Base-by-base conservation (phyloP, 441 rosid genomes). In the Adansonia madagascariensis region DNA sequence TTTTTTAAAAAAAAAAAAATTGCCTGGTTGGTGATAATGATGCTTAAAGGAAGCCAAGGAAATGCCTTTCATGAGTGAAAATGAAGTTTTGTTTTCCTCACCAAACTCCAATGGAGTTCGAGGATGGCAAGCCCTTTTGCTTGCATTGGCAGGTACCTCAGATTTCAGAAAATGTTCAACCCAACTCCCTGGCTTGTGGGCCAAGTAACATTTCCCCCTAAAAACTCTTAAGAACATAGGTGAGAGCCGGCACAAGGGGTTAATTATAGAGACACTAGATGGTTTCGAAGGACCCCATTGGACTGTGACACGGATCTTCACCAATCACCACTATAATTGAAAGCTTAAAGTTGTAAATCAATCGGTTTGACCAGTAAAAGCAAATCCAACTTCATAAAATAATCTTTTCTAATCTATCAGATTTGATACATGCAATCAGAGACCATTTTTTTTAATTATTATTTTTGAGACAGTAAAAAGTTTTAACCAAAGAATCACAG, bases 151-250 rank as follows among this genome's bases (percentile, higher is more conserved):
- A 86, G 92, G 60, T 75, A 82, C 44, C 74, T 62, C 63, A 41
- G 41, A 76, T 52, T 8, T n/a, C 22, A 79, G 88, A 67, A 86
- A 75, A 80, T 73, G 77, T 78, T 76, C 77, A 77, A 80, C 79
- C 87, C 85, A 89, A 89, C 95, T 84, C 87, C 91, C 93, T 81
- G 70, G 1, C 93, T 89, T 89, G 70, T 74, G 17, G 50, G 64
- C 76, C 31, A 88, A 86, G 89, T 20, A 71, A 43, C 0, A 24
- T 49, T 11, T 3, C 10, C 44, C n/a, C 20, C 41, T 24, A 14
- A 73, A 14, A 73, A 59, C 2, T 3, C 68, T 14, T 64, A 15
- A 57, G 35, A 6, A 70, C 14, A 50, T 22, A 50, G 69, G 69
- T 64, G 43, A 41, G 69, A 63, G 68, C 41, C n/a, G 68, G 65